Evolutionary conservation across 305 asterid genomes (phyloP).

Genomic region (Fraxinus dipetala): DNA sequence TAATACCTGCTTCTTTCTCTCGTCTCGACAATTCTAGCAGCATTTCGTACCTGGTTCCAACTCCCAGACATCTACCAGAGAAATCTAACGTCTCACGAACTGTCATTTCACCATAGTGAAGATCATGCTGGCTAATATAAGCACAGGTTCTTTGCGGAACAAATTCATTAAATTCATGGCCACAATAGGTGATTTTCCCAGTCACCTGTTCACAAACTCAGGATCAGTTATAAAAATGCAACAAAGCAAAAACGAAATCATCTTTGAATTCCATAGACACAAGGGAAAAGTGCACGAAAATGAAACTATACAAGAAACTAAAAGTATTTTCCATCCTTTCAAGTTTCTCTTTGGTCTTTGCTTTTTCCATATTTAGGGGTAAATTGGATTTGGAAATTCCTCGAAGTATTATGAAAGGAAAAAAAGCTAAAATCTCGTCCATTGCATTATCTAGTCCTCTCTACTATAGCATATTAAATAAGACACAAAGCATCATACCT

Average conservation of each 20-base stretch:
- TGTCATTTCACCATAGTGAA: constrained; percentile 61
- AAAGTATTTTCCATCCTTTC: not conserved
- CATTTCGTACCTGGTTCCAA: constrained; percentile 52
- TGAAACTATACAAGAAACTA: not conserved
- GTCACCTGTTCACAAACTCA: constrained; percentile 38
- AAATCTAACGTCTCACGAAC: constrained; percentile 55
- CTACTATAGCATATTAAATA: not conserved
- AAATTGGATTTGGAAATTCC: not conserved
- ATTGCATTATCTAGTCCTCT: not conserved
- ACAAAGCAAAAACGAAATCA: not conserved
- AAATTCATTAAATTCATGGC: constrained; percentile 49
- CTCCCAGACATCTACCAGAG: constrained; percentile 59
- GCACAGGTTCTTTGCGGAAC: constrained; percentile 75
- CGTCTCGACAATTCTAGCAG: constrained; percentile 52
- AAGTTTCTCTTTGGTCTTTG: not conserved
- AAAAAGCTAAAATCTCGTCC: not conserved
- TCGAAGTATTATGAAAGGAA: not conserved
- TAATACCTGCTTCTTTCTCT: constrained; percentile 48
- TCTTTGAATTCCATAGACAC: not conserved
- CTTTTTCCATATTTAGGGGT: not conserved
- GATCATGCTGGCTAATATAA: constrained; percentile 64
- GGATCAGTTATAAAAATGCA: not conserved
- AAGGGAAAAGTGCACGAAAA: not conserved
- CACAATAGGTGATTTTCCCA: constrained; percentile 61
- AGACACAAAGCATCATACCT: constrained; percentile 29